Percentiles rank a stretch among this genome's conserved stretches.
These are phyloP conservation scores for Aureobasidium melanogenum DNA, from an alignment of 2,329 filamentous ascomycete genomes.

Conservation along the genomic window DNA sequence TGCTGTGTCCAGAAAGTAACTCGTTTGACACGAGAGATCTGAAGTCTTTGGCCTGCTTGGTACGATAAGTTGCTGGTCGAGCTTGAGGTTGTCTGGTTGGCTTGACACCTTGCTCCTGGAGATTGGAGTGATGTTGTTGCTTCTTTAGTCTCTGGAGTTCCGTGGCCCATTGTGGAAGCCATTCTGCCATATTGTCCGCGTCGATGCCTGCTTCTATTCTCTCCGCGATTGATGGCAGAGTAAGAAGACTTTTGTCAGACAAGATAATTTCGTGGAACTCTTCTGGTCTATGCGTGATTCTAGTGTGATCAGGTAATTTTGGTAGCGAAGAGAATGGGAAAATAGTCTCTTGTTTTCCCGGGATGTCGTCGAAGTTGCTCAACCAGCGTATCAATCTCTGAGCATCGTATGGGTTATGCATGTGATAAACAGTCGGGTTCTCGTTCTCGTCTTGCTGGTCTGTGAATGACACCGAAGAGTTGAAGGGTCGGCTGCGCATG, in stretches of 20 bases:
- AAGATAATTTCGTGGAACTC: neutral
- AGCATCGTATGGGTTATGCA: neutral
- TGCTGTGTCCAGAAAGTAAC: neutral
- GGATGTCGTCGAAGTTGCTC: neutral
- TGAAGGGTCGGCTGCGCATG: too few relatives aligned
- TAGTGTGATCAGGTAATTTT: neutral
- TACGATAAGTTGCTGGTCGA: neutral
- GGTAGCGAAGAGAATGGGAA: neutral
- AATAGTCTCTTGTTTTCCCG: neutral
- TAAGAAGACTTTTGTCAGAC: neutral
- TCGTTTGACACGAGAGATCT: neutral
- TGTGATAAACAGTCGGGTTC: neutral
- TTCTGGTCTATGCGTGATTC: neutral
- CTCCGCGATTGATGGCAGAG: neutral
- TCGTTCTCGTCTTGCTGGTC: neutral
- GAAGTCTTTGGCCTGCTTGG: neutral
- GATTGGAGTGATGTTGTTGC: neutral
- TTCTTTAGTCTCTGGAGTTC: neutral
- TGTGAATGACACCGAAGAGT: neutral
- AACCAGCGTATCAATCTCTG: neutral
- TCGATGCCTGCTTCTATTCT: neutral
- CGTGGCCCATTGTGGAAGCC: neutral
- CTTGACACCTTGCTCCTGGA: too few relatives aligned
- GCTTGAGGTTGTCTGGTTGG: neutral
- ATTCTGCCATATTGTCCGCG: neutral